Base-by-base conservation (phyloP, 2,329 filamentous ascomycete genomes). In the Cryphonectria carpinicola region DNA sequence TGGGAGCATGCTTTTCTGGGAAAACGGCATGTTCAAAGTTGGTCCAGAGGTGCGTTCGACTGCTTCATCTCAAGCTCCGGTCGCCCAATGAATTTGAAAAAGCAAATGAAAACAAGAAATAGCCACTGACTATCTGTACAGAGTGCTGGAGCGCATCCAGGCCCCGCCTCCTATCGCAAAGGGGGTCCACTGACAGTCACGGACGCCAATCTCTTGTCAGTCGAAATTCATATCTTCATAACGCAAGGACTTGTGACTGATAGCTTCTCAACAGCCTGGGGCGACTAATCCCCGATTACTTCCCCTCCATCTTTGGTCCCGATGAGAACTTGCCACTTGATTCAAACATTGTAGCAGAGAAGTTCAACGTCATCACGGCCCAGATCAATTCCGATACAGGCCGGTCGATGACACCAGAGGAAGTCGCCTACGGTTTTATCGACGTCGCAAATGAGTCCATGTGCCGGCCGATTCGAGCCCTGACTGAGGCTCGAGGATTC, bases 231-330 rank as follows among this genome's bases (percentile, higher is more conserved):
- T 14, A 13, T 35, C 8, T n/a, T 28, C 37, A 52, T 37, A 11
- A 28, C 13, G 8, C 8, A 11, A 43, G 35, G 32, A 43, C 32
- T 32, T 35, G 13, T 67, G n/a, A 35, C 65, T 67, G 6, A 67
- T 35, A 46, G 17, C 25, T 41, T 14, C 14, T 43, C 4, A 41
- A 11, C 5, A 67, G 66, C 76, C 87, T 97, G 1, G 93, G 93
- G 0, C 87, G 93, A 61, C 83, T 97, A 1, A 81, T 97, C 1
- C 93, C 94, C 0, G 92, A 95, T 71, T 95, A 94, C 83, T 97
- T 97, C 76, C 93, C 93, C 0, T 94, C 94, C 78, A 97, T 97
- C 69, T 97, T 97, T 76, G 94, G 94, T 54, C 91, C 93, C 78
- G 91, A 94, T 52, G 94, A 97, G 78, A 86, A 97, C 69, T 87